Evolutionary conservation across 2,329 filamentous ascomycete genomes (phyloP).

Genomic region (Aureobasidium sp.): DNA sequence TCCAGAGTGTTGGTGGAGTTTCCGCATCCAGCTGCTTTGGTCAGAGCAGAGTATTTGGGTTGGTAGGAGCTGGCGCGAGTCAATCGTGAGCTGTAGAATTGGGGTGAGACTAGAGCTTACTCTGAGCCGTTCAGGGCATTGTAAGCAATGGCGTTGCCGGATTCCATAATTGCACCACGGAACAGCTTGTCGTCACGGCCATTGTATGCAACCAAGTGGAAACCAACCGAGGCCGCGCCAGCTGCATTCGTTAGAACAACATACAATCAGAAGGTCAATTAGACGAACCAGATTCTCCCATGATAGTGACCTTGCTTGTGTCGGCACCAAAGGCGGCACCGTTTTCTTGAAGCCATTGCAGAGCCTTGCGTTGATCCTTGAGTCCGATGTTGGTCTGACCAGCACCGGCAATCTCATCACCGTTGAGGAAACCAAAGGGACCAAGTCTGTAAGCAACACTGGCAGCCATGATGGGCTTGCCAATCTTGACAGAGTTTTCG

Average conservation of each 20-base stretch:
- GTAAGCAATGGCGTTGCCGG: slow-evolving; percentile 32
- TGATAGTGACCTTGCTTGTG: slow-evolving; percentile 38
- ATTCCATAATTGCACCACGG: slow-evolving; percentile 42
- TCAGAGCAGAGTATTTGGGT: slow-evolving; percentile 56
- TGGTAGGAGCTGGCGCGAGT: slow-evolving; percentile 33
- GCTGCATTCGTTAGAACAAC: slow-evolving; percentile 21
- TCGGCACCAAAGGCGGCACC: slow-evolving; percentile 37
- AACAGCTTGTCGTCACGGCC: slow-evolving; percentile 44
- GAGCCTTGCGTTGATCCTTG: slow-evolving; percentile 37
- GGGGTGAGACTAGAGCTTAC: slow-evolving; percentile 27
- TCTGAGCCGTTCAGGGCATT: slow-evolving; percentile 29
- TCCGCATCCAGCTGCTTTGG: slow-evolving; percentile 53
- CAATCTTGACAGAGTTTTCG: slow-evolving; percentile 34
- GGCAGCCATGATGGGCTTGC: slow-evolving; percentile 50
- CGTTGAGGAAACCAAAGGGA: slow-evolving; percentile 62
- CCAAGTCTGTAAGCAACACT: slow-evolving; percentile 56
- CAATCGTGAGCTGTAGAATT: slow-evolving; percentile 21
- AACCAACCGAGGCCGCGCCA: slow-evolving; percentile 39
- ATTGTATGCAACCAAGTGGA: slow-evolving; percentile 40
- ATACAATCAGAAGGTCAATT: too few relatives aligned
- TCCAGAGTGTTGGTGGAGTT: slow-evolving; percentile 50
- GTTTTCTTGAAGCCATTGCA: slow-evolving; percentile 40
- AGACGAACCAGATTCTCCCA: slow-evolving; percentile 28
- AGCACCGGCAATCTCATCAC: slow-evolving; percentile 44
- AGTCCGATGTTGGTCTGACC: slow-evolving; percentile 47